Base-by-base conservation (phyloP, 768 basidiomycete species). In the Clitopilus hobsonii region DNA sequence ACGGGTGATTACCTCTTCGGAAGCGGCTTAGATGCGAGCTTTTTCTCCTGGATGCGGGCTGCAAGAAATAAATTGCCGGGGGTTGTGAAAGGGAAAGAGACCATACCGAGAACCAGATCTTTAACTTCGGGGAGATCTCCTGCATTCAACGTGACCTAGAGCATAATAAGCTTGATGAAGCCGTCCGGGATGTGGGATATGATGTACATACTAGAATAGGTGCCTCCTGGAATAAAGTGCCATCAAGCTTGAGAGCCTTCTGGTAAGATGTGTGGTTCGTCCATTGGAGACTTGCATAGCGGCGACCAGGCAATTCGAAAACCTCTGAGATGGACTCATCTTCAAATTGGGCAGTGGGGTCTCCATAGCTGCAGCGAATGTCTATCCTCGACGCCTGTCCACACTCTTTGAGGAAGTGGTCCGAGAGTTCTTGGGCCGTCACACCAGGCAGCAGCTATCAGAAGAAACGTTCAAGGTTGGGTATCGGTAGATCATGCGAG, bases 221-320 rank as follows among this genome's bases (percentile, higher is more conserved):
- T 50, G 63, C 66, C 8, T 73, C 78, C 6, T 67, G 62, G 26
- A 86, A 63, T 5, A 45, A 28, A 6, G 56, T 62, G 0, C 74
- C 75, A 52, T 74, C 68, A 23, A 78, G 60, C 10, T 58, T 54
- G 50, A 84, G 63, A 11, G 85, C 85, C 45, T 61, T 69, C 22
- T 55, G 59, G 2, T 74, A 76, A 29, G 74, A 73, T 5, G 52
- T 47, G 26, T 68, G 58, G 16, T 73, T 65, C 0, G 49, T 61
- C 58, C 84, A 86, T 18, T 74, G 65, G 5, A 86, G 58, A 5
- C 74, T 73, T 20, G 81, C 86, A 58, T 86, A 86, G 58, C 74
- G 76, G 16, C 71, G 70, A 57, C 78, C 75, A 7, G 69, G 64
- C 20, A 58, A n/a, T n/a, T n/a, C n/a, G n/a, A n/a, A n/a, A n/a